Base-by-base conservation (phyloP, 306 rosid genomes). In the Pyrus bretschneideri region DNA sequence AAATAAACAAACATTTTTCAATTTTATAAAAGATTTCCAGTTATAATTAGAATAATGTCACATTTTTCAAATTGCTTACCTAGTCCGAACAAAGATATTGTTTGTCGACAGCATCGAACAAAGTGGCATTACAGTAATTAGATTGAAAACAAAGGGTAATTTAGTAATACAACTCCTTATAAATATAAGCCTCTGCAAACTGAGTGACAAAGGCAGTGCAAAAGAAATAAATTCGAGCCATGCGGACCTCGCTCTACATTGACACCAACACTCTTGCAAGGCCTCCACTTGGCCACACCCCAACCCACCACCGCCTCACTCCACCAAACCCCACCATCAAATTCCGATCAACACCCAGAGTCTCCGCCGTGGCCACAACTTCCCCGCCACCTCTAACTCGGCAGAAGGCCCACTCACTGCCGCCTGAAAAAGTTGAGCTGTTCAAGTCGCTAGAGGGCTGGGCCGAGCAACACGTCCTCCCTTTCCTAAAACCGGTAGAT, bases 361-460 rank as follows among this genome's bases (percentile, higher is more conserved):
- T 70, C 55, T 35, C 79, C 30, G 78, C 82, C 55, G 42, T 80
- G 25, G 75, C 73, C 5, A 23, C 71, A 11, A 23, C 83, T 0
- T 11, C 69, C 3, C 72, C 44, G 3, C 70, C 70, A 4, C 69
- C 82, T 2, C 46, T 72, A 4, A 76, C 45, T 3, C 69, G 19
- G 15, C 68, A 40, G 13, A 84, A 55, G 73, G 67, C 76, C 6
- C 91, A 81, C 80, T 80, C 91, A 11, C 57, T 89, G 84, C 84
- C 90, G 2, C 89, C 90, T 0, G 92, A 88, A 66, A 88, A 88
- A 68, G 42, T 68, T 0, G 88, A 90, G 23, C 29, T 88, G 38
- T 88, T 88, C 85, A 84, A 83, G 75, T 83, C 92, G 19, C 55
- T 90, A 0, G 97, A 90, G 67, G 73, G 80, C 7, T 90, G 97